Evolutionary conservation across 2,329 filamentous ascomycete genomes (phyloP).

Genomic region (Hypoxylon sp.): DNA sequence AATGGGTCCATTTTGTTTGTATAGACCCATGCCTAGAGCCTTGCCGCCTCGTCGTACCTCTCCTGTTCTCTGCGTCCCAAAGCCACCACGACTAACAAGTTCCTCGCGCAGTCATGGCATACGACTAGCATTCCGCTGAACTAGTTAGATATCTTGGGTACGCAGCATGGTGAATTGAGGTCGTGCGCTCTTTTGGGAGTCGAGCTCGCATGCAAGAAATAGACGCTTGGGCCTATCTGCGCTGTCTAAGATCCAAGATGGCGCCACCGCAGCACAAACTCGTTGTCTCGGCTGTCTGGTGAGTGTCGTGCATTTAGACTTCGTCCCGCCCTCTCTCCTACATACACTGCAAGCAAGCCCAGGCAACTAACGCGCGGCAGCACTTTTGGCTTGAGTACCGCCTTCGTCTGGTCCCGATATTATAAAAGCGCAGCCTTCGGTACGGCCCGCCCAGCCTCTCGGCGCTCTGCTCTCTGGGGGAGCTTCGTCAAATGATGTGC

Average conservation of each 20-base stretch:
- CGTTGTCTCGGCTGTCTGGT: conserved; percentile 38
- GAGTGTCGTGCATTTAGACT: conserved; percentile 20
- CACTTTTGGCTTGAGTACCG: conserved; percentile 43
- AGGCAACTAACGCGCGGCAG: conserved; percentile 38
- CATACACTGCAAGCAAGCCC: not conserved
- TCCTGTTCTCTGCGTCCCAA: conserved; percentile 8
- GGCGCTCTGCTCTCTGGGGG: not conserved
- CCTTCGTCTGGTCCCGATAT: conserved; percentile 54
- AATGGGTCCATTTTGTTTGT: conserved; percentile 3
- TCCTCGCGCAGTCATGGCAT: conserved; percentile 13
- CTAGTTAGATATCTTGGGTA: not conserved
- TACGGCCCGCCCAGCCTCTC: conserved; percentile 44
- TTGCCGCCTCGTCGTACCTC: conserved; percentile 9
- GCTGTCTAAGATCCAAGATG: conserved; percentile 34
- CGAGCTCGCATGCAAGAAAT: conserved; percentile 17
- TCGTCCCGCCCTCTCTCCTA: conserved; percentile 8
- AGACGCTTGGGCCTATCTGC: not conserved
- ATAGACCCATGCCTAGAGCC: conserved; percentile 5
- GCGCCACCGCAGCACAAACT: conserved; percentile 29
- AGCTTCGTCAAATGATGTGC: not conserved
- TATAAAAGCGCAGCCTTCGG: conserved; percentile 57
- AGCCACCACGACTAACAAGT: conserved; percentile 3
- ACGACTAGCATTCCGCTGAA: not conserved
- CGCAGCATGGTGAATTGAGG: conserved; percentile 23
- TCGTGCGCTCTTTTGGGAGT: conserved; percentile 7